A percentile compares a stretch with the other conserved stretches of the same genome.
Conservation (phyloP, 805 yeast species). For the Phaffomyces antillensis region DNA sequence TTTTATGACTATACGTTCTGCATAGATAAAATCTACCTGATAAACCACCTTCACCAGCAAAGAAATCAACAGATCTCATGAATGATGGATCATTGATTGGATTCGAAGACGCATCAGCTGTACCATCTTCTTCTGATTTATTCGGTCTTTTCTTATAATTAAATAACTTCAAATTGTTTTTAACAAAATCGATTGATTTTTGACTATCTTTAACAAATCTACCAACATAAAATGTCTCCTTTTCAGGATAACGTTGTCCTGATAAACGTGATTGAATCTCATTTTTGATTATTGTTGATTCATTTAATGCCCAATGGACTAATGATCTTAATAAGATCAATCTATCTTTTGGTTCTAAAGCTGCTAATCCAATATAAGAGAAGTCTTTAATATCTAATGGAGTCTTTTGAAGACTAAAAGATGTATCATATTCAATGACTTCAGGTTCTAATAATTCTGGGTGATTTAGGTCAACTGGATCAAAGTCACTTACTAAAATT, state of each 20-base stretch:
- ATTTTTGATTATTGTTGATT: constrained; percentile 14
- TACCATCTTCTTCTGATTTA: constrained; percentile 4
- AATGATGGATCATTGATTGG: constrained; percentile 16
- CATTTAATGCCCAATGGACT: constrained; percentile 16
- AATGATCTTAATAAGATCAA: constrained; percentile 18
- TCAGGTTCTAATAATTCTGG: constrained; percentile 14
- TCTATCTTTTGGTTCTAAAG: constrained; percentile 18
- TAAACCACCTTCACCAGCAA: constrained; percentile 22
- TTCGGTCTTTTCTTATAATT: constrained; percentile 1
- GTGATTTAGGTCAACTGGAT: constrained; percentile 17
- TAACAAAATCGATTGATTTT: constrained; percentile 14
- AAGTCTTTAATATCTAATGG: constrained; percentile 19
- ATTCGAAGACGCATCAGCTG: constrained; percentile 14
- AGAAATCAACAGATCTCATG: constrained; percentile 21
- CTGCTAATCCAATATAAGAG: constrained; percentile 11
- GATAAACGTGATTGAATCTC: constrained; percentile 5
- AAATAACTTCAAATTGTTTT: constrained; percentile 7
- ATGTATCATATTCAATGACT: constrained; percentile 6
- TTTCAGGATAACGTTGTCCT: constrained; percentile 9
- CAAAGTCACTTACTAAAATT: constrained; percentile 5
- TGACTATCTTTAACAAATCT: constrained; percentile 20
- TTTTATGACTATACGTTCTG: constrained; percentile 14
- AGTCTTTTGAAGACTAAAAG: constrained; percentile 12
- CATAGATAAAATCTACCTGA: constrained; percentile 21
- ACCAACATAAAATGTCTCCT: constrained; percentile 20